Evolutionary conservation across 768 basidiomycete genomes (phyloP).

Genomic region (Dictyophora rubrovolvata): DNA sequence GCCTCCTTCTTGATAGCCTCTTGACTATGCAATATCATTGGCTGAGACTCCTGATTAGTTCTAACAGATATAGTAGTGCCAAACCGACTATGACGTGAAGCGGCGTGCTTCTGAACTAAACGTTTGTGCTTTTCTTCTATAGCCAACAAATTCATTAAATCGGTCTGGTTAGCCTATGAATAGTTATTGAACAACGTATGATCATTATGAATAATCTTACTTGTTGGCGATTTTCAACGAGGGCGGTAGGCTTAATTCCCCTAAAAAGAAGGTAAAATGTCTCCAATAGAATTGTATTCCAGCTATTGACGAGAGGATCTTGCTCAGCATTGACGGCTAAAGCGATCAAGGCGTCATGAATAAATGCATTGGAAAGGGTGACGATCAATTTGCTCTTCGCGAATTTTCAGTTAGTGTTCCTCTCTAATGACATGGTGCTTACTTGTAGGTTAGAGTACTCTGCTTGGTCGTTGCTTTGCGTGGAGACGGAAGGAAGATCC

Average conservation of each 20-base stretch:
- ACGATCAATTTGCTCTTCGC: slow-evolving; percentile 55
- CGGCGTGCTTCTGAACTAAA: slow-evolving; percentile 40
- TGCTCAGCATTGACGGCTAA: slow-evolving; percentile 69
- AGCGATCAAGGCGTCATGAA: slow-evolving; percentile 71
- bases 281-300: slow-evolving; percentile 87
- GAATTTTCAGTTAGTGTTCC: background rate
- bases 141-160: slow-evolving; percentile 66
- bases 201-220: slow-evolving; percentile 26
- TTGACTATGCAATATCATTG: slow-evolving; percentile 79
- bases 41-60: slow-evolving; percentile 46
- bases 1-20: slow-evolving; percentile 65
- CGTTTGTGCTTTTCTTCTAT: slow-evolving; percentile 60
- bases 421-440: slow-evolving; percentile 3
- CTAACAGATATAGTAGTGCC: slow-evolving; percentile 88
- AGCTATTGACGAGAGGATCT: slow-evolving; percentile 72
- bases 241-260: slow-evolving; percentile 54
- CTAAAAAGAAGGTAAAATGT: slow-evolving; percentile 88
- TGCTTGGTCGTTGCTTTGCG: slow-evolving; percentile 65
- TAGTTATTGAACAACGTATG: background rate
- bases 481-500: slow-evolving; percentile 65
- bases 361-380: slow-evolving; percentile 58
- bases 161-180: slow-evolving; percentile 23
- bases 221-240: slow-evolving; percentile 49
- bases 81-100: slow-evolving; percentile 89
- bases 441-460: slow-evolving; percentile 70